These are phyloP conservation scores for Tetramitus jugosus DNA, from an alignment of 208 protist species.

Conservation along the genomic window DNA sequence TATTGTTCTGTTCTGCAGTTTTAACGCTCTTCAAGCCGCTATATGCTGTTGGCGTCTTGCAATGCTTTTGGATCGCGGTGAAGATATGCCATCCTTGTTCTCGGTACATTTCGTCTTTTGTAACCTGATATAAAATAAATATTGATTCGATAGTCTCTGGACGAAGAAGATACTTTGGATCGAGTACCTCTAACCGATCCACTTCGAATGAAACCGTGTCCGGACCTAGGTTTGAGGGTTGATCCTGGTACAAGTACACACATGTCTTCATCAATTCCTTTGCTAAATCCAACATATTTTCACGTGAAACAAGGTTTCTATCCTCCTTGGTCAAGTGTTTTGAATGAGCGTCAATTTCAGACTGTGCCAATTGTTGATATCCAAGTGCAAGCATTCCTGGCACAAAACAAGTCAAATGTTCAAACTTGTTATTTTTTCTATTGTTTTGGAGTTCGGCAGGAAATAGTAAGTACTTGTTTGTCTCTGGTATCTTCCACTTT, in stretches of 20 bases:
- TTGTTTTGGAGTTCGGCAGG: neutral
- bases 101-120: constrained; percentile 52
- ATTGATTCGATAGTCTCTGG: constrained; percentile 59
- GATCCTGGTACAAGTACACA: constrained; percentile 40
- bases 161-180: constrained; percentile 33
- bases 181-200: neutral
- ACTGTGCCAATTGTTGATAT: neutral
- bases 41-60: constrained; percentile 11
- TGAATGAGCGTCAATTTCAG: neutral
- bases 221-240: constrained; percentile 43
- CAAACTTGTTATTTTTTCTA: neutral
- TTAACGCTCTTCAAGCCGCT: constrained; percentile 24
- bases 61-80: constrained; percentile 44
- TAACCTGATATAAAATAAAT: constrained; percentile 52
- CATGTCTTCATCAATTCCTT: too few relatives aligned
- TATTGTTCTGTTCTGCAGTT: constrained; percentile 36
- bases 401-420: constrained; percentile 36
- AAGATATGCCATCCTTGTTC: constrained; percentile 67
- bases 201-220: constrained; percentile 41
- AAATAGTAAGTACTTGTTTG: neutral
- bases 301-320: constrained; percentile 13
- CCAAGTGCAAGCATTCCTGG: constrained; percentile 34
- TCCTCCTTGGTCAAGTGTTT: too few relatives aligned
- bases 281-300: constrained; percentile 44
- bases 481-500: too few relatives aligned